Evolutionary conservation across 2,329 filamentous ascomycete genomes (phyloP), one percentile per base, ranked within the genome.

Genomic region (Aspergillus sp.): DNA sequence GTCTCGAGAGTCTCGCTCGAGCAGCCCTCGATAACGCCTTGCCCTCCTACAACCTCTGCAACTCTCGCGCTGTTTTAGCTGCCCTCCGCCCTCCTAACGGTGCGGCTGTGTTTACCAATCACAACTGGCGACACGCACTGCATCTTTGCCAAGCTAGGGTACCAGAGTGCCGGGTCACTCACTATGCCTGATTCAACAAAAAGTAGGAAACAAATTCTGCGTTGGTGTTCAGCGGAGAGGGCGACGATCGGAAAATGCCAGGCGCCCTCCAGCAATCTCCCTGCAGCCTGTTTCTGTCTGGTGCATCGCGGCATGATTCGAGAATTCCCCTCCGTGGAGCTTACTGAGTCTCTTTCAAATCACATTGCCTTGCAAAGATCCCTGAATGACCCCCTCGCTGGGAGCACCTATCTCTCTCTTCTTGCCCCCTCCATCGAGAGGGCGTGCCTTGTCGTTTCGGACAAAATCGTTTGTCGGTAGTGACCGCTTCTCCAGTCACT

Each of bases 101-200:
- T 64, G 66, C 65, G 66, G 65, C 69, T 68, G 67, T 69, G 68
- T 65, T 65, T 65, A 61, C 65, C 63, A 66, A 65, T 66, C 66
- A 62, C 57, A 63, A 52, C 48, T 59, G 60, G 64, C 59, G 62
- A 69, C 62, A 66, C 67, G 68, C 68, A 71, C 70, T 69, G 71
- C 67, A 64, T 60, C 52, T 61, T 71, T 63, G 68, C 68, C 69
- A 71, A 70, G 66, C 63, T 62, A 63, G 63, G 57, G 52, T 67
- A 63, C 72, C 73, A 73, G 55, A 68, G 56, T 64, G 63, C 66
- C 68, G 71, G 73, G 70, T 62, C 66, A 11, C 53, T 59, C 40
- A 58, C 69, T 70, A 70, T 66, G 59, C 68, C 65, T 57, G 41
- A 61, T 65, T 59, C 34, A 61, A 60, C 22, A 42, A 51, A 19